Evolutionary conservation across 192 early-diverging fungal genomes (phyloP), one percentile per base, ranked within the genome.

Genomic region (Gamsiella multidivaricata): DNA sequence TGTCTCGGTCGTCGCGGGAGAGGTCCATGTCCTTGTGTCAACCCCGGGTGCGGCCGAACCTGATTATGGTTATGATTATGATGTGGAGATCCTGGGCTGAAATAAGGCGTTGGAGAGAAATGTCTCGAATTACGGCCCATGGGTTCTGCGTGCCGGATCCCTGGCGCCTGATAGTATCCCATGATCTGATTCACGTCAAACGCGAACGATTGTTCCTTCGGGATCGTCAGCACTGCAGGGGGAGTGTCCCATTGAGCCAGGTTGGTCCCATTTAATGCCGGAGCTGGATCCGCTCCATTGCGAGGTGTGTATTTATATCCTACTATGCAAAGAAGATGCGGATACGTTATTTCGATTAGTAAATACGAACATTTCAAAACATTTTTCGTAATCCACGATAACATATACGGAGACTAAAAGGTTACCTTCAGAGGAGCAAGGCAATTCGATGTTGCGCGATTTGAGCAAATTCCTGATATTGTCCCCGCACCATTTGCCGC

Each of bases 141-240:
- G 3, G 74, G 65, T 22, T 68, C 74, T 1, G 65, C 17, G 18
- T 64, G 74, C n/a, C 54, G 47, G 29, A 42, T 61, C 15, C 60
- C 61, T 2, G 60, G 53, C 2, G 65, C 53, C 36, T 78, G 58
- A 36, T 78, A 78, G 23, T 78, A 78, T 5, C 65, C 74, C 74
- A 78, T 69, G 41, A 78, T 78, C 54, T 78, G 74, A 47, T 78
- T 58, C 0, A 78, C 66, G 36, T 78, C 74, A 64, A 78, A 78
- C 5, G 74, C 74, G 37, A 69, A 78, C 28, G 53, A 58, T 28
- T 68, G 60, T 31, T 78, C 74, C n/a, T 78, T 78, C 1, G 74
- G 74, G 15, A 69, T 59, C 18, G 42, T 14, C 15, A 29, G 47
- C 0, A 32, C 53, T 22, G 53, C 0, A 25, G 54, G 22, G 0